These are phyloP conservation scores for Ambrosia trifida DNA, from an alignment of 129 eudicot genomes.

Conservation along the genomic window DNA sequence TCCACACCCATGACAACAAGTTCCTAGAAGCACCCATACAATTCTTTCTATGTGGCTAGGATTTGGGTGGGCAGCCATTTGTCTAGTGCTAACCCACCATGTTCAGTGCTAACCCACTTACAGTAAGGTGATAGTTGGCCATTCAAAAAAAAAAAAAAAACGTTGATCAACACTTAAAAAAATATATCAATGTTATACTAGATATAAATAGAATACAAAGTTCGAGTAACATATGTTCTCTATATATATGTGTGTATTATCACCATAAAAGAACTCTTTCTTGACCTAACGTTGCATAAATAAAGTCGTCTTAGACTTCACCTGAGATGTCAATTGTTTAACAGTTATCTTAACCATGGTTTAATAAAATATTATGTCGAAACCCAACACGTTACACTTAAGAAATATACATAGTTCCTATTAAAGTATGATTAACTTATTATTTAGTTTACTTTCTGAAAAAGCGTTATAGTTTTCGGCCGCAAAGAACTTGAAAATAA, in stretches of 20 bases:
- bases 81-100: too few species aligned
- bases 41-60: background rate
- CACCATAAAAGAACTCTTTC: background rate
- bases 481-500: background rate
- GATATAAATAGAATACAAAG: too few species aligned
- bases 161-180: too few species aligned
- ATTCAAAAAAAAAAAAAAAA: too few species aligned
- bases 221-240: too few species aligned
- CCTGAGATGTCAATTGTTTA: background rate
- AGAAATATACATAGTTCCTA: background rate
- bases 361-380: constrained; percentile 8
- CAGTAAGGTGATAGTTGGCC: too few species aligned
- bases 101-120: too few species aligned
- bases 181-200: too few species aligned
- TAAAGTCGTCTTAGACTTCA: background rate
- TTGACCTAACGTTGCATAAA: background rate
- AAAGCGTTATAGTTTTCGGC: background rate
- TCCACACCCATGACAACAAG: too few species aligned
- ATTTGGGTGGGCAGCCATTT: too few species aligned
- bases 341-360: background rate
- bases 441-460: background rate
- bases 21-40: too few species aligned
- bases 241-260: too few species aligned
- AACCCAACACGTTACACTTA: constrained; percentile 5
- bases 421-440: background rate